Evolutionary conservation across 1,139 yeast species (phyloP), one percentile per base, ranked within the genome.

Genomic region (Pichia sp.): DNA sequence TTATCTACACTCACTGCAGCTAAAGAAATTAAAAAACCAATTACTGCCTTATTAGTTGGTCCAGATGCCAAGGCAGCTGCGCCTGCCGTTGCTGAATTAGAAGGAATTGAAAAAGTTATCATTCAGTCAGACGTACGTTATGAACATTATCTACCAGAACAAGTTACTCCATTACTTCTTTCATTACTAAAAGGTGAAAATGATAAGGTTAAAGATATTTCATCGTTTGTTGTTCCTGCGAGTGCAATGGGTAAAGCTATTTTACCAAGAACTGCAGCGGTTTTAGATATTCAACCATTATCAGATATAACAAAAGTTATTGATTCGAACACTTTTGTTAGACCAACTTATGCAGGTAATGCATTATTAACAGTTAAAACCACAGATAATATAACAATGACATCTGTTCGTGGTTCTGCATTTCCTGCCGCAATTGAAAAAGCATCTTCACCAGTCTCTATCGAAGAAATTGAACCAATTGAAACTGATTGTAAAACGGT

Each of bases 281-380:
- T 84, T 47, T 68, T 90, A 48, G 96, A 92, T 59, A 75, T 78
- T 27, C 97, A 92, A 68, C 97, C 97, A 38, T 68, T 92, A 46
- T 78, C 90, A 33, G 97, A 92, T 59, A 74, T 92, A 49, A 76
- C 76, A 53, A 77, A 78, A 59, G 82, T 92, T 37, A 76, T 75
- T 52, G 71, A 79, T 43, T 72, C 76, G 27, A 42, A 40, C 20
- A 86, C 95, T 6, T 92, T 92, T 66, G 80, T 82, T 32, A 82
- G 97, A 62, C 97, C 97, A 41, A 87, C 92, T 41, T 92, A 87
- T 62, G 98, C 98, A 30, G 98, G 98, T 41, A 92, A 92, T 64
- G 96, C 95, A 3, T 70, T 87, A 52, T 79, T 87, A 35, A 89
- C 96, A 6, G 87, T 92, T 47, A 78, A 82, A 64, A 71, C 87